A percentile compares a stretch with the other conserved stretches of the same genome.
Conservation (phyloP, 202 grass and related monocot species). For the Zizania palustris region DNA sequence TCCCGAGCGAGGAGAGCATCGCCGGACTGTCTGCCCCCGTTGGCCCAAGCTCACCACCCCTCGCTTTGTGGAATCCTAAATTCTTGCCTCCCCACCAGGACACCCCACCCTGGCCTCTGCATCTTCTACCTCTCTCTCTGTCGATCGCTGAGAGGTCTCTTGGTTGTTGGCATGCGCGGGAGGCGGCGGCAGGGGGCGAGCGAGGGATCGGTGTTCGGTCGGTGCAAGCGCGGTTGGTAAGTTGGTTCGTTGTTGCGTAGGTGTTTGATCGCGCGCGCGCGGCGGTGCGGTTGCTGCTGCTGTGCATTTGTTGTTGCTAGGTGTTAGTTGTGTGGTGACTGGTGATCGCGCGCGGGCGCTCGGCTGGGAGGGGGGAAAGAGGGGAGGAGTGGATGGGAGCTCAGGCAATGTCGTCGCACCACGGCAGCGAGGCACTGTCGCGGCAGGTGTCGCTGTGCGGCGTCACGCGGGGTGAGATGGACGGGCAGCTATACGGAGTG, state of each 20-base stretch:
- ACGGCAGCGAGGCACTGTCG: slow-evolving; percentile 46
- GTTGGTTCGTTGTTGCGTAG: not conserved
- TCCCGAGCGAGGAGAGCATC: slow-evolving; percentile 20
- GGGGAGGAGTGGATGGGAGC: slow-evolving; percentile 50
- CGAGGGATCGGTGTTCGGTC: no score
- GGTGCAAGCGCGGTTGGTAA: not conserved
- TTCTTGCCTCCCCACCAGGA: slow-evolving; percentile 18
- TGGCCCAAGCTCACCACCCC: slow-evolving; percentile 50
- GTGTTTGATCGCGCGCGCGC: not conserved
- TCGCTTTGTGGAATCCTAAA: slow-evolving; percentile 51
- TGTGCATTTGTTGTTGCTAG: slow-evolving; percentile 6
- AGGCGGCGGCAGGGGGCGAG: no score
- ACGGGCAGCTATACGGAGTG: slow-evolving; percentile 72
- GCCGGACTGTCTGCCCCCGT: slow-evolving; percentile 42
- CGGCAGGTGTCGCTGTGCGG: slow-evolving; percentile 63
- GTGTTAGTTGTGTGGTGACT: slow-evolving; percentile 16
- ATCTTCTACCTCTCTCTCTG: slow-evolving; percentile 21
- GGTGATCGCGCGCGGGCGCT: slow-evolving; percentile 6
- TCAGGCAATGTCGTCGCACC: slow-evolving; percentile 60
- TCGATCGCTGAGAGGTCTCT: no score
- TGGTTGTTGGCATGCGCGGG: not conserved
- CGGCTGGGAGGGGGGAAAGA: no score
- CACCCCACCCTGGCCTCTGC: slow-evolving; percentile 13
- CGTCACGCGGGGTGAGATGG: slow-evolving; percentile 67
- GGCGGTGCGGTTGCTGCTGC: no score